Conservation (phyloP, 768 basidiomycete species). For the Rhizopogon rudus region DNA sequence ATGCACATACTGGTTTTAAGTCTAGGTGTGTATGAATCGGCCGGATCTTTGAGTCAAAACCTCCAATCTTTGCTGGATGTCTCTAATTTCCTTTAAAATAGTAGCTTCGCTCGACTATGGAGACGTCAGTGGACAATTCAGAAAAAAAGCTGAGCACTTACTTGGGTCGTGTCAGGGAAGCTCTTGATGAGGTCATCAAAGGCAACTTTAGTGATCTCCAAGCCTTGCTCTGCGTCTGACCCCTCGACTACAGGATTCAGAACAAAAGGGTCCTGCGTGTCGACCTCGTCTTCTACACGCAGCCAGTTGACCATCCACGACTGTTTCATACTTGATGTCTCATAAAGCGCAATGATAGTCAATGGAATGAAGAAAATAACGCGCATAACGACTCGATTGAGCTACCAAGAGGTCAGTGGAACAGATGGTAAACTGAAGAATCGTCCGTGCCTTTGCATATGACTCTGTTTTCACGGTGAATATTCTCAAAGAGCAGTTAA, state of each 20-base stretch:
- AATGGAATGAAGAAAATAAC: constrained; percentile 81
- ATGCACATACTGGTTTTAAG: background rate
- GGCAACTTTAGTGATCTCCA: constrained; percentile 64
- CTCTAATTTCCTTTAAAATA: constrained; percentile 59
- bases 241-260: constrained; percentile 60
- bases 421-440: background rate
- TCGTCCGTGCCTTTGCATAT: constrained; percentile 52
- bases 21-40: constrained; percentile 14
- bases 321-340: constrained; percentile 51
- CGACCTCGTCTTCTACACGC: constrained; percentile 51
- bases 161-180: constrained; percentile 71
- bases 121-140: constrained; percentile 3
- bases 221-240: constrained; percentile 46
- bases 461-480: constrained; percentile 40
- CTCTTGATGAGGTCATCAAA: constrained; percentile 65
- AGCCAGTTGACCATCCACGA: constrained; percentile 72
- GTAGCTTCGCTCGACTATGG: constrained; percentile 66
- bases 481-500: constrained; percentile 26
- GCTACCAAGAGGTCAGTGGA: constrained; percentile 28
- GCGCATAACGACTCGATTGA: constrained; percentile 78
- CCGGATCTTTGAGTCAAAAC: constrained; percentile 32
- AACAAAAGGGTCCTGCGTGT: constrained; percentile 45
- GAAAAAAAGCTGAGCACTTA: constrained; percentile 28
- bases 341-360: constrained; percentile 66
- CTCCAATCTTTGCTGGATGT: constrained; percentile 42